Base-by-base conservation (phyloP, 805 yeast genomes). In the Monosporozyma yasuniensis region DNA sequence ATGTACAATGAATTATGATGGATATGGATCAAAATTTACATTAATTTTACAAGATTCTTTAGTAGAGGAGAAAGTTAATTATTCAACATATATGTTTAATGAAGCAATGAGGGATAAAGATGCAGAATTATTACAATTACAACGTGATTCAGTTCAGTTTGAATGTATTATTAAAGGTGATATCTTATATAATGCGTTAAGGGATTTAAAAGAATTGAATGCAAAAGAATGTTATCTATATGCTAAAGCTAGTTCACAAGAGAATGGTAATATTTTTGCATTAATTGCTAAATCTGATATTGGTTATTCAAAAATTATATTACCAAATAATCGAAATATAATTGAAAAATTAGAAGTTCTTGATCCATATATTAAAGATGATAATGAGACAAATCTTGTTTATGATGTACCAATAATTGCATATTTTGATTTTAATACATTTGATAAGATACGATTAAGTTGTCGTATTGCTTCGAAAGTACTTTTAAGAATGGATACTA, bases 251-350 rank as follows among this genome's bases (percentile, higher is more conserved):
- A 56, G 54, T 7, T 59, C 53, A 21, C 50, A 57, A 22, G 61
- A 60, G n/a, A 38, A 19, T 2, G 28, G 59, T 2, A 63, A 57
- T 38, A 55, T 65, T 2, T 64, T 69, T 41, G 73, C 73, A 3
- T 59, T 88, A 48, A 76, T 84, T 4, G 83, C 93, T 0, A 75
- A 73, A 38, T 86, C 91, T 10, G 84, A 81, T n/a, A 73, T 86
- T 44, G 96, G 95, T 0, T 71, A 74, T 47, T 80, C 87, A 38
- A 81, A 83, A 58, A 69, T 87, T 19, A 72, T 76, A 9, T 73
- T 83, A 44, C 95, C 95, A 0, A 76, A 74, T 52, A 84, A 78
- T 45, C 73, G 75, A 56, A 70, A 79, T 2, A 77, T 80, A 11
- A 63, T 88, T 30, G 91, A 84, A 53, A 80, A 81, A 42, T 61